Conservation (phyloP, 2,329 filamentous ascomycete genomes). For the Claviceps purpurea region DNA sequence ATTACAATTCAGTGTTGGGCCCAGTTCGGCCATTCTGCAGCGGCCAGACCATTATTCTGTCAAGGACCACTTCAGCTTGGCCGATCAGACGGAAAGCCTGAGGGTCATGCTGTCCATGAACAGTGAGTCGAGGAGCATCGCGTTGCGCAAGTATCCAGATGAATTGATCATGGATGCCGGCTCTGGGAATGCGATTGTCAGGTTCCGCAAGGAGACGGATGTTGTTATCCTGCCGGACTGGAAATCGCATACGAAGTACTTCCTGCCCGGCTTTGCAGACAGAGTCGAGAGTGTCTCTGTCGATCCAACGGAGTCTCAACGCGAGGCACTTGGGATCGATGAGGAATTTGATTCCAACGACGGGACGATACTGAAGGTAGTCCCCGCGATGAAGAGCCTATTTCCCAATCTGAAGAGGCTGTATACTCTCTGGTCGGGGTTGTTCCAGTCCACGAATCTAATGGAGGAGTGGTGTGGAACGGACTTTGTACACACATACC, state of each 20-base stretch:
- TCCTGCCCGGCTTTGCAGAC: constrained; percentile 16
- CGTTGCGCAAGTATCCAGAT: constrained; percentile 18
- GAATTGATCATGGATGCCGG: constrained; percentile 15
- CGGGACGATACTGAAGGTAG: constrained; percentile 1
- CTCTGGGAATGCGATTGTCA: constrained; percentile 13
- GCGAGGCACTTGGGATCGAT: not conserved
- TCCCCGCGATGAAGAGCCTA: not conserved
- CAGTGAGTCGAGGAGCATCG: constrained; percentile 22
- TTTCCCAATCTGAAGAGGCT: constrained; percentile 16
- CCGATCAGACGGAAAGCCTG: constrained; percentile 15
- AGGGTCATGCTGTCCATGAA: constrained; percentile 21
- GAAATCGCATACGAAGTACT: not conserved
- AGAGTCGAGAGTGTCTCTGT: constrained; percentile 18
- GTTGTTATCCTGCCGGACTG: constrained; percentile 15
- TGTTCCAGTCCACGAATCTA: not conserved
- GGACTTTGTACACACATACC: constrained; percentile 15
- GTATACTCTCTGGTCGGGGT: constrained; percentile 8
- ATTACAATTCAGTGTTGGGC: constrained; percentile 6
- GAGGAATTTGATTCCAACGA: not conserved
- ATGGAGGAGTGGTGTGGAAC: constrained; percentile 20
- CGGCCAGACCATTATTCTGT: constrained; percentile 8
- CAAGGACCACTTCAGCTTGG: constrained; percentile 12
- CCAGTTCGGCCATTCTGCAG: not conserved
- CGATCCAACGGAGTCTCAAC: constrained; percentile 1
- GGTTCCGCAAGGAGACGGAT: constrained; percentile 19